phyloP scores from a whole-genome alignment of 441 rosid species.

The Erodium moschatum region DNA sequence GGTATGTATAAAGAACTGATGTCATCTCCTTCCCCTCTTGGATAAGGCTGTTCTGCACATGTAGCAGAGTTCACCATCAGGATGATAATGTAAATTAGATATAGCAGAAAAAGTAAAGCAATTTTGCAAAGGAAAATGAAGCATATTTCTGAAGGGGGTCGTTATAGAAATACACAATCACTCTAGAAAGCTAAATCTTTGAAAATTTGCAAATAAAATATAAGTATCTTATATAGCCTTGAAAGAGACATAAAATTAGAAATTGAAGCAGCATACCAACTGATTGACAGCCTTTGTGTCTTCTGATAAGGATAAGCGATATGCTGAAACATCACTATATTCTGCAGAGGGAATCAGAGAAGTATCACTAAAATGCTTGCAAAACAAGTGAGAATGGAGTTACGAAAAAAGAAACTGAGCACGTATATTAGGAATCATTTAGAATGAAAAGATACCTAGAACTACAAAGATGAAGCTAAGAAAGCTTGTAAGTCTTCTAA shows the following conservation, averaged over 20 bases:
- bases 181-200: background rate
- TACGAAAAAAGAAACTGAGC: background rate
- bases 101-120: constrained; percentile 3
- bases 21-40: constrained; percentile 98
- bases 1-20: constrained; percentile 88
- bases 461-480: background rate
- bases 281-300: constrained; percentile 98
- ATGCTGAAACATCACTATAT: constrained; percentile 87
- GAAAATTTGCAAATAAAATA: background rate
- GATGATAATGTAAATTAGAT: background rate
- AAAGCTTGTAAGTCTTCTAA: background rate
- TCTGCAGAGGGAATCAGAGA: constrained; percentile 50
- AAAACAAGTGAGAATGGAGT: background rate
- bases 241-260: constrained; percentile 13
- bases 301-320: constrained; percentile 83
- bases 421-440: no score
- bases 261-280: constrained; percentile 46
- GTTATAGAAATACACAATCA: background rate
- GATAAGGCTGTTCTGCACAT: constrained; percentile 68
- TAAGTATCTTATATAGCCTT: background rate
- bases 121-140: constrained; percentile 10
- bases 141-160: background rate
- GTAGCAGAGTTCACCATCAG: constrained; percentile 13
- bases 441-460: background rate
- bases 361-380: background rate